These are phyloP conservation scores for Asterophora lycoperdoides DNA, from an alignment of 768 basidiomycete genomes.

Conservation along the genomic window DNA sequence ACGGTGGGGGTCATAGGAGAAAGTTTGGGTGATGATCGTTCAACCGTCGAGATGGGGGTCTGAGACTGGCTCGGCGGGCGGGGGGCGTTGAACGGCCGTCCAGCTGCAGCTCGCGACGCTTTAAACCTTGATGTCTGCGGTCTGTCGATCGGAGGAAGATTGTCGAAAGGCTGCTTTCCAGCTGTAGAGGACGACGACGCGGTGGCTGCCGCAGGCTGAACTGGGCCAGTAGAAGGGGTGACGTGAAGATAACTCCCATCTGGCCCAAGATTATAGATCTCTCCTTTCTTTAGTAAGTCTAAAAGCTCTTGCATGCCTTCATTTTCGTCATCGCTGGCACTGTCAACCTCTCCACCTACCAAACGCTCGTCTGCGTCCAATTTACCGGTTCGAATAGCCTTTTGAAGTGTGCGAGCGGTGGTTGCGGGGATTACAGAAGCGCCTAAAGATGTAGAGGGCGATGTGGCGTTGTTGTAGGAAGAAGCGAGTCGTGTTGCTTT, in stretches of 20 bases:
- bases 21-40: slow-evolving; percentile 34
- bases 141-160: slow-evolving; percentile 29
- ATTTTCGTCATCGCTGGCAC: slow-evolving; percentile 53
- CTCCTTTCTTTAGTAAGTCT: slow-evolving; percentile 46
- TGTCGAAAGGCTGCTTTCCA: slow-evolving; percentile 7
- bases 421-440: slow-evolving; percentile 41
- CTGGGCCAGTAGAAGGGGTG: slow-evolving; percentile 5
- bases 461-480: slow-evolving; percentile 40
- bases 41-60: slow-evolving; percentile 25
- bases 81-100: slow-evolving; percentile 17
- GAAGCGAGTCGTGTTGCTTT: slow-evolving; percentile 53
- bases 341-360: slow-evolving; percentile 49
- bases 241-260: slow-evolving; percentile 31
- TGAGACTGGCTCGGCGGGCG: slow-evolving; percentile 11
- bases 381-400: slow-evolving; percentile 53
- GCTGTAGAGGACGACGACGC: slow-evolving; percentile 6
- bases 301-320: slow-evolving; percentile 46
- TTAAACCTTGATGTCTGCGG: slow-evolving; percentile 49
- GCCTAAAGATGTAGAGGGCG: slow-evolving; percentile 36
- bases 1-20: slow-evolving; percentile 5
- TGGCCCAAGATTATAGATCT: slow-evolving; percentile 52
- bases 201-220: neutral
- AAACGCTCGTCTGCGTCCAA: slow-evolving; percentile 45
- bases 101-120: slow-evolving; percentile 32
- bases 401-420: slow-evolving; percentile 44